Percentiles rank a stretch among this genome's conserved stretches.
These are phyloP conservation scores for Obelidium mucronatum DNA, from an alignment of 192 early-diverging fungal genomes.

Conservation along the genomic window DNA sequence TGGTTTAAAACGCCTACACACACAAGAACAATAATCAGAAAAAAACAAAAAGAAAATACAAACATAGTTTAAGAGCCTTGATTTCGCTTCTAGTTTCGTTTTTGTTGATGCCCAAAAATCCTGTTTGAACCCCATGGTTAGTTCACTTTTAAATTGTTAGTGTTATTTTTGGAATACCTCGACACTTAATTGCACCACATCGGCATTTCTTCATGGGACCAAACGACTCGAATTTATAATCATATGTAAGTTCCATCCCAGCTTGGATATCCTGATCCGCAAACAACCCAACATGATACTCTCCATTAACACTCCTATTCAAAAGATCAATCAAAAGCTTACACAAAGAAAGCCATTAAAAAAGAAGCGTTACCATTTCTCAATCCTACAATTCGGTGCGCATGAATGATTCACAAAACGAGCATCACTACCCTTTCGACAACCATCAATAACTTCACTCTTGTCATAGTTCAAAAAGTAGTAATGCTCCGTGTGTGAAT, in stretches of 20 bases:
- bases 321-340: too few species aligned
- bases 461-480: constrained; percentile 82
- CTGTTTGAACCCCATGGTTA: too few species aligned
- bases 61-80: constrained; percentile 22
- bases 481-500: constrained; percentile 69
- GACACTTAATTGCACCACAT: constrained; percentile 72
- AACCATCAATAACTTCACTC: constrained; percentile 82
- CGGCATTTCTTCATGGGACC: constrained; percentile 72
- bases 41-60: neutral
- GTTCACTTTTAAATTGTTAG: too few species aligned
- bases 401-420: constrained; percentile 89
- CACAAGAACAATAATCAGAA: neutral
- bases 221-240: constrained; percentile 82
- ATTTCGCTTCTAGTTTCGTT: constrained; percentile 1
- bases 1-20: neutral
- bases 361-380: too few species aligned
- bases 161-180: too few species aligned
- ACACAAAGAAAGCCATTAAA: too few species aligned
- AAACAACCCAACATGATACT: constrained; percentile 79
- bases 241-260: constrained; percentile 78
- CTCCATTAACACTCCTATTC: constrained; percentile 70
- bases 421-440: constrained; percentile 77
- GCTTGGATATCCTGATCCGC: constrained; percentile 71
- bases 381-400: constrained; percentile 87
- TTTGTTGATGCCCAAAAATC: constrained; percentile 33